Evolutionary conservation across 73 alveolate species (phyloP).

Genomic region (Paramecium pentaurelia): DNA sequence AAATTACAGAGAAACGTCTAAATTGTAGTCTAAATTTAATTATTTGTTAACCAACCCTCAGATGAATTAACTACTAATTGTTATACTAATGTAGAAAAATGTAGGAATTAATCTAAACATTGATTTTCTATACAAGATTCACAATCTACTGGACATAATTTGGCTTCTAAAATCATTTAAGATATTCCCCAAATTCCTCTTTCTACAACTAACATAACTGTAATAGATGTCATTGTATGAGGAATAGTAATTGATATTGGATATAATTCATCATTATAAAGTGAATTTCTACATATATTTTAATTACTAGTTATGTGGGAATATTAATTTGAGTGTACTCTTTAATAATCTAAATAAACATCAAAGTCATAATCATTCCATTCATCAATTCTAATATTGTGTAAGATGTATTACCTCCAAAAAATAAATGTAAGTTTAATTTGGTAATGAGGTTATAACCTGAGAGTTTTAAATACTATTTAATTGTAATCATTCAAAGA

Average conservation of each 20-base stretch:
- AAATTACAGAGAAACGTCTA: no score
- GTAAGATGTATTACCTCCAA: not conserved
- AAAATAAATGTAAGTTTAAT: no score
- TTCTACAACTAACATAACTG: not conserved
- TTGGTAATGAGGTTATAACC: not conserved
- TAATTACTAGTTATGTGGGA: not conserved
- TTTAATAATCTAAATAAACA: not conserved
- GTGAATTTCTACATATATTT: not conserved
- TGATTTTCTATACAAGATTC: not conserved
- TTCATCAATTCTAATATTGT: not conserved
- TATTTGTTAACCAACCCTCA: not conserved
- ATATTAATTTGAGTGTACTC: no score
- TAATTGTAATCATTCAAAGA: no score
- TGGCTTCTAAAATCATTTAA: not conserved
- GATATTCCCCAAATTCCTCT: not conserved
- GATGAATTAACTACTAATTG: no score
- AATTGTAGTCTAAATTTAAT: not conserved
- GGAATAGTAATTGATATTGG: not conserved
- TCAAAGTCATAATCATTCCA: not conserved
- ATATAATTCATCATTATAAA: not conserved
- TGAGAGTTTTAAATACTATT: no score
- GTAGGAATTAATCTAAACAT: not conserved
- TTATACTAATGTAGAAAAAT: not conserved
- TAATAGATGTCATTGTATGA: not conserved
- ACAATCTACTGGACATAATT: not conserved